Evolutionary conservation across 208 protist species (phyloP).

Genomic region (Leptomonas seymouri): DNA sequence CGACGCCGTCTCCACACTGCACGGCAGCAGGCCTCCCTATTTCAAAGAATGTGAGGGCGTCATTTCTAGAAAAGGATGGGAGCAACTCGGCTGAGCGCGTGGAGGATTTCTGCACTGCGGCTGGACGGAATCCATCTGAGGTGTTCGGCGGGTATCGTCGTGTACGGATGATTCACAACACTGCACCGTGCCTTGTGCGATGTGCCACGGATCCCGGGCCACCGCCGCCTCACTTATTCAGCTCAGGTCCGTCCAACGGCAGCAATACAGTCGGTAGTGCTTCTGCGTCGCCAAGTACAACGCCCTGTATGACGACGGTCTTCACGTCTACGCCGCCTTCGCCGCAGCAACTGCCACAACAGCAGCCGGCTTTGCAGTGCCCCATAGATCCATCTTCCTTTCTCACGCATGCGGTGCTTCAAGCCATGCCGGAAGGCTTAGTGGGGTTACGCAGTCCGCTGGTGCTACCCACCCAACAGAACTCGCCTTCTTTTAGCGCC

Average conservation of each 20-base stretch:
- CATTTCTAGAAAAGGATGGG: background rate
- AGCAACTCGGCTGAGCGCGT: background rate
- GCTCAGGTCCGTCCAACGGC: slow-evolving; percentile 15
- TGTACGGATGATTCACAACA: slow-evolving; percentile 23
- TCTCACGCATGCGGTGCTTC: background rate
- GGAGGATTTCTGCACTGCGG: background rate
- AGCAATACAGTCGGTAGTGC: slow-evolving; percentile 16
- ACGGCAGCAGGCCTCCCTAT: background rate
- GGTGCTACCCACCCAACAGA: background rate
- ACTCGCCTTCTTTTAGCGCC: background rate
- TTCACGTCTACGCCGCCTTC: background rate
- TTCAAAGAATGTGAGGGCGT: background rate
- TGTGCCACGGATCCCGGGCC: slow-evolving; percentile 6
- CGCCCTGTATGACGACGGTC: background rate
- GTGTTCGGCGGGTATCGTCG: slow-evolving; percentile 10
- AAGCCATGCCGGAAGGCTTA: too few relatives aligned
- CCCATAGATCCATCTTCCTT: slow-evolving; percentile 10
- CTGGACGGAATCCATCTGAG: background rate
- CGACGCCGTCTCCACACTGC: background rate
- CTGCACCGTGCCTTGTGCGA: slow-evolving; percentile 11
- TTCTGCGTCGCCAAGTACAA: background rate
- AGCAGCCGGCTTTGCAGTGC: background rate
- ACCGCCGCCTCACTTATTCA: background rate
- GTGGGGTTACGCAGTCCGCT: slow-evolving; percentile 2
- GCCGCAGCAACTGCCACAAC: background rate